A percentile compares a stretch with the other conserved stretches of the same genome.
These are phyloP conservation scores for Caryopteris hybrid DNA, from an alignment of 305 asterid species.

Conservation along the genomic window DNA sequence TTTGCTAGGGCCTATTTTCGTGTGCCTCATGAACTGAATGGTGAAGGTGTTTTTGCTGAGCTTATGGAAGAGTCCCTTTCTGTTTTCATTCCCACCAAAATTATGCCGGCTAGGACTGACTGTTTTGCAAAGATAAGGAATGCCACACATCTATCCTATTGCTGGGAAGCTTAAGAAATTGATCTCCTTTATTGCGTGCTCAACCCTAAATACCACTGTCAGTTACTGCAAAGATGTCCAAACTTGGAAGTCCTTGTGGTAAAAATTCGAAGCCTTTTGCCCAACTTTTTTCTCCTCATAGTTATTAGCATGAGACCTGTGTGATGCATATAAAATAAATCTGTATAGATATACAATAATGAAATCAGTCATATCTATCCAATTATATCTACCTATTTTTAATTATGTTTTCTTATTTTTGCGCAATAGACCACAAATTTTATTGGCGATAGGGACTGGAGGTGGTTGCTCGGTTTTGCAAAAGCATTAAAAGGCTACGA, in stretches of 20 bases:
- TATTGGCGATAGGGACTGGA: slow-evolving; percentile 88
- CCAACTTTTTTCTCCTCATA: slow-evolving; percentile 5
- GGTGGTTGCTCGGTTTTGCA: slow-evolving; percentile 60
- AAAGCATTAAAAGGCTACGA: slow-evolving; percentile 67
- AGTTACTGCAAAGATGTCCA: slow-evolving; percentile 59
- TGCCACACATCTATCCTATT: slow-evolving; percentile 75
- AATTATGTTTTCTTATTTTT: background rate
- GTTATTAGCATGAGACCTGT: no score
- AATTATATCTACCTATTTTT: no score
- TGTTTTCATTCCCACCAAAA: slow-evolving; percentile 50
- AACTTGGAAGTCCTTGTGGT: slow-evolving; percentile 95
- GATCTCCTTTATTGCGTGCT: slow-evolving; percentile 86
- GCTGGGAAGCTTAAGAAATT: slow-evolving; percentile 61
- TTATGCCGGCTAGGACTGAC: slow-evolving; percentile 68
- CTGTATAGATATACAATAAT: no score
- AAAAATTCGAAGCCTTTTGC: slow-evolving; percentile 12
- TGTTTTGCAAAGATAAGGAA: slow-evolving; percentile 53
- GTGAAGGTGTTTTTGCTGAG: slow-evolving; percentile 41
- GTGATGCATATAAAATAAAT: no score
- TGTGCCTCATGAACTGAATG: slow-evolving; percentile 39
- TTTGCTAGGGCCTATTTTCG: slow-evolving; percentile 72
- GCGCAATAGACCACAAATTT: slow-evolving; percentile 68
- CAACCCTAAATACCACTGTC: slow-evolving; percentile 86
- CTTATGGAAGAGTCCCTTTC: slow-evolving; percentile 39
- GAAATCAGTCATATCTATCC: no score